A percentile compares a stretch with the other conserved stretches of the same genome.
These are phyloP conservation scores for Calocera cornea DNA, from an alignment of 768 basidiomycete species.

Conservation along the genomic window DNA sequence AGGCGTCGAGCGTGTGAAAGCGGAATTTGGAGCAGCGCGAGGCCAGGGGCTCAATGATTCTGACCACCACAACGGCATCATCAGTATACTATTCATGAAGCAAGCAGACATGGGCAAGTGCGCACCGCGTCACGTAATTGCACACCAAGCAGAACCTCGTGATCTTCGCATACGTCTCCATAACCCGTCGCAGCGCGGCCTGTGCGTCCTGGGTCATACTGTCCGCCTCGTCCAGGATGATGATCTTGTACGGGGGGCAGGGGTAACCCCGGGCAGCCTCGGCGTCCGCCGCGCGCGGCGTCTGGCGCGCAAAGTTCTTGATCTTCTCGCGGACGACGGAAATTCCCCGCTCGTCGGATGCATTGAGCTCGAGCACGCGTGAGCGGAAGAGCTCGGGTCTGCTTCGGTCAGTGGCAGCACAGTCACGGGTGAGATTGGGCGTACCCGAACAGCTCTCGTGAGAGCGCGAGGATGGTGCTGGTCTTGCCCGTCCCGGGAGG, in stretches of 20 bases:
- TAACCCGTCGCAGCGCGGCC: constrained; percentile 90
- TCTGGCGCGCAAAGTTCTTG: constrained; percentile 92
- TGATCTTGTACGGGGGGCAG: constrained; percentile 95
- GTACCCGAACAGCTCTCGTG: constrained; percentile 88
- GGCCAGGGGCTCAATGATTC: constrained; percentile 95
- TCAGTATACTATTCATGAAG: background rate
- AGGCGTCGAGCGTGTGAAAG: constrained; percentile 78
- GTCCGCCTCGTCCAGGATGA: constrained; percentile 97
- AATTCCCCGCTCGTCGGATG: constrained; percentile 97
- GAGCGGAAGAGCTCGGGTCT: constrained; percentile 90
- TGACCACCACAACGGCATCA: constrained; percentile 23
- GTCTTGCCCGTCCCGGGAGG: constrained; percentile 99
- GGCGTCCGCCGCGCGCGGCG: constrained; percentile 72
- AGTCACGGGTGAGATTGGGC: background rate
- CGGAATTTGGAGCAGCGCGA: constrained; percentile 99
- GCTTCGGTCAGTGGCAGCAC: constrained; percentile 1
- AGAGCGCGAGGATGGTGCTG: constrained; percentile 87
- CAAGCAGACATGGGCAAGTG: background rate
- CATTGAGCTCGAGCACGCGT: constrained; percentile 92
- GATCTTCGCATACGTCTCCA: constrained; percentile 97
- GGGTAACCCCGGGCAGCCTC: constrained; percentile 57
- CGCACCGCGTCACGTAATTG: constrained; percentile 95
- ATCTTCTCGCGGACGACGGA: constrained; percentile 94
- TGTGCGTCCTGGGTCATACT: constrained; percentile 99
- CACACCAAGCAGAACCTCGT: constrained; percentile 97